Percentiles rank a stretch among this genome's conserved stretches.
These are phyloP conservation scores for Symbiodinium pilosum DNA, from an alignment of 73 alveolate genomes.

Conservation along the genomic window DNA sequence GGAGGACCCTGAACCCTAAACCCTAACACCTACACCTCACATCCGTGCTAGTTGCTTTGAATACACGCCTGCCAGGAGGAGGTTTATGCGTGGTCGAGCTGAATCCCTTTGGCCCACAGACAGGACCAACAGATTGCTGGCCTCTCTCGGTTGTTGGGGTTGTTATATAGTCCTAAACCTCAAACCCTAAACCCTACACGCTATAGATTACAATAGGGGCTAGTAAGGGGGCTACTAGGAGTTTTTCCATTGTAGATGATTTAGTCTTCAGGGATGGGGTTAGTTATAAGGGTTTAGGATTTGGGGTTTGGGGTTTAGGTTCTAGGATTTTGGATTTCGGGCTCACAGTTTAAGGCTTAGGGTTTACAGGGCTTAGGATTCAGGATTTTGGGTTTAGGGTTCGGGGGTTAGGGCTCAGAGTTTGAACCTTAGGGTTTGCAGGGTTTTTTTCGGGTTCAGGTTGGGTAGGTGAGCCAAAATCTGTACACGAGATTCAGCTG, in stretches of 20 bases:
- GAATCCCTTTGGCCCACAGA: constrained; percentile 80
- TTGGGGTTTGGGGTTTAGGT: not conserved
- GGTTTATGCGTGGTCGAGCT: constrained; percentile 44
- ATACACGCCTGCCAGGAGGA: constrained; percentile 20
- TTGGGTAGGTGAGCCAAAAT: not conserved
- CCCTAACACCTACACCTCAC: not conserved
- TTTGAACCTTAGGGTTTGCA: not conserved
- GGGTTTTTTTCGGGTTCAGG: not conserved
- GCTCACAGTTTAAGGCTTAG: not conserved
- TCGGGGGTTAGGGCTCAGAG: not conserved
- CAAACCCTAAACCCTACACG: not conserved
- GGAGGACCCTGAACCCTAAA: not conserved
- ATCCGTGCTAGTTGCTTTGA: not conserved
- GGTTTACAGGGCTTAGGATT: not conserved
- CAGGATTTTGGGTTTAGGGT: not conserved
- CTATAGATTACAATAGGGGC: not conserved
- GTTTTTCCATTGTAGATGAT: not conserved
- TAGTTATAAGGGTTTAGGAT: not conserved
- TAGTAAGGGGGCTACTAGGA: not conserved
- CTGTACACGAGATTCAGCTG: too few relatives aligned
- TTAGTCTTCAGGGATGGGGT: not conserved
- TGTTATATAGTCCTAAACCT: not conserved
- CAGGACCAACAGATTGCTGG: not conserved
- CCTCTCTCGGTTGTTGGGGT: not conserved
- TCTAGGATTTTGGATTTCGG: not conserved